These are phyloP conservation scores for Aaosphaeria arxii DNA, from an alignment of 2,329 filamentous ascomycete species.

Conservation along the genomic window DNA sequence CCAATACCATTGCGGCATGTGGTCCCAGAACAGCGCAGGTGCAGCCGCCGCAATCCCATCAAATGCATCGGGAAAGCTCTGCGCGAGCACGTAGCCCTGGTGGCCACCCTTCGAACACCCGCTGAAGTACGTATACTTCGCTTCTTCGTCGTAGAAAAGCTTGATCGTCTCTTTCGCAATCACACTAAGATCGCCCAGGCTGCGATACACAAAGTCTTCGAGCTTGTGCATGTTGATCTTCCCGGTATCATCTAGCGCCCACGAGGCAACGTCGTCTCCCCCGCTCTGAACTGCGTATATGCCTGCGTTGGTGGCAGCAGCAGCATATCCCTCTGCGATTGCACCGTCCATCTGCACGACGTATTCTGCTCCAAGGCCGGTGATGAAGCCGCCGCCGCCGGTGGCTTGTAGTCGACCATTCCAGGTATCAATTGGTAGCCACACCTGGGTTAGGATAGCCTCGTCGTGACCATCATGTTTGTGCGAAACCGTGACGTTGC, in stretches of 20 bases:
- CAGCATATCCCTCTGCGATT: constrained; percentile 11
- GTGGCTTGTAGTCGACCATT: constrained; percentile 12
- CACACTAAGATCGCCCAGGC: background rate
- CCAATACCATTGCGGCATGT: constrained; percentile 8
- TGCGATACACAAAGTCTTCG: background rate
- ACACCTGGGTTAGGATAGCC: constrained; percentile 7
- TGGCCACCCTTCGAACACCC: background rate
- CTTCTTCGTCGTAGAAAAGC: background rate
- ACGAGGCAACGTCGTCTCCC: background rate
- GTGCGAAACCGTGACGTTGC: constrained; percentile 16
- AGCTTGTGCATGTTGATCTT: constrained; percentile 1
- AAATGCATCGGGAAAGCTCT: constrained; percentile 36
- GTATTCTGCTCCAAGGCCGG: constrained; percentile 5
- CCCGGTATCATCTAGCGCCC: constrained; percentile 6
- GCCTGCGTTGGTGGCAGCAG: constrained; percentile 10
- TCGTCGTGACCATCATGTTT: constrained; percentile 13
- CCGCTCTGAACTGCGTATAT: constrained; percentile 1
- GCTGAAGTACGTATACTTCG: background rate
- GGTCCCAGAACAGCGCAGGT: constrained; percentile 37
- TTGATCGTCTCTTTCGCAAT: background rate
- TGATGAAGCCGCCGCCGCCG: constrained; percentile 14
- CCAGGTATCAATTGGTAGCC: constrained; percentile 13
- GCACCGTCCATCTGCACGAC: constrained; percentile 9
- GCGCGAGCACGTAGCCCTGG: constrained; percentile 17
- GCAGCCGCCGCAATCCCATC: constrained; percentile 41